Base-by-base conservation (phyloP, 2,329 filamentous ascomycete genomes). In the Sporothrix pallida region DNA sequence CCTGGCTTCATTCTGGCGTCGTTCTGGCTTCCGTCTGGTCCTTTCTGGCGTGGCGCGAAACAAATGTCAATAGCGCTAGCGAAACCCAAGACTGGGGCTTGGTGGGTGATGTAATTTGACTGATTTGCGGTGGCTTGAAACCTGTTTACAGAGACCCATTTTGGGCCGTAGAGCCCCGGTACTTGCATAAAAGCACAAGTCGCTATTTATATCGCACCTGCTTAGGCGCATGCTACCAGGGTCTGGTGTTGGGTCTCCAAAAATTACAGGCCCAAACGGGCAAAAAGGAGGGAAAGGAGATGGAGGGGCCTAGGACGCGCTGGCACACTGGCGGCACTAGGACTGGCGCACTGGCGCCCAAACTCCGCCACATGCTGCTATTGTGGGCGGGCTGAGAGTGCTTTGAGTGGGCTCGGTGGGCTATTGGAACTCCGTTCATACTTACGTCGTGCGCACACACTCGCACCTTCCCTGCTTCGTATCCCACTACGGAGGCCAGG, bases 361-460 rank as follows among this genome's bases (percentile, higher is more conserved):
- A 50, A 52, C 65, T 68, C 65, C 65, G 65, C 65, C 65, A 68
- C 65, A 37, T 52, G 65, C 46, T 68, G 65, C 31, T 37, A 37
- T 37, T 37, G 31, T 37, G 31, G 31, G 31, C 31, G 31, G 31
- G 31, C 31, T 37, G 31, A 37, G 31, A 37, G 31, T 37, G 31
- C 31, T 2, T 7, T 37, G 31, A 37, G 31, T 37, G 31, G 31
- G 31, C 31, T 37, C 31, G 31, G 31, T 37, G 31, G 31, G 31
- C 31, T 37, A 3, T 37, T 37, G 31, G 31, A 46, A 46, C 65
- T 52, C 65, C 65, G 46, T 52, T 52, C 44, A 37, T 17, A 37
- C 44, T 20, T 68, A 68, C 46, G 65, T 50, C 65, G 65, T 68
- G 13, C 65, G 46, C 31, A 37, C 31, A 37, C 31, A 37, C 31